Evolutionary conservation across 257 asterid species (phyloP), one percentile per base, ranked within the genome.

Genomic region (Echites panduratus): DNA sequence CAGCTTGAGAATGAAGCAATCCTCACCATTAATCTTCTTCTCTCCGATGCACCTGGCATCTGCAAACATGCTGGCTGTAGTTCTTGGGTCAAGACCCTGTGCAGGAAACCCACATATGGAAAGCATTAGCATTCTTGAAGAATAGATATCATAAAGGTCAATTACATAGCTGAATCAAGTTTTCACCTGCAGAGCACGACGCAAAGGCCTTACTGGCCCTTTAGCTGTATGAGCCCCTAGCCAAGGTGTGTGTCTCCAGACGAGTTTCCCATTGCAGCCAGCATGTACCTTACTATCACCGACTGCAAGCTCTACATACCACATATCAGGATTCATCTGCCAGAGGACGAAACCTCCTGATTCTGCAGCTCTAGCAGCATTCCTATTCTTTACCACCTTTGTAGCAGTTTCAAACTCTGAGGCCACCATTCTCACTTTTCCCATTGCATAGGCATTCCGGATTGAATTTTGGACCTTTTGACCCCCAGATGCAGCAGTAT

Each of bases 241-340:
- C 98, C 98, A 93, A 0, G 97, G 96, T 0, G 98, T 93, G 79
- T 93, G 98, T 76, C 97, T 80, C 98, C 98, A 93, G 0, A 93
- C 97, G 4, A 93, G 87, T 83, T 91, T 91, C 59, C 98, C 97
- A 47, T 93, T 93, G 78, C 98, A 93, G 44, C 98, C 97, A 0
- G 98, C 98, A 17, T 89, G 98, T 44, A 90, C 97, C 75, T 93
- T 93, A 85, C 97, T 90, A 35, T 97, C 97, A 27, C 96, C 98
- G 52, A 87, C 97, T 0, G 96, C 89, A 61, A 93, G 95, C 88
- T 93, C 98, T 8, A 91, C 96, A 75, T 89, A 91, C 98, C 97
- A 91, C 96, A 86, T 93, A 61, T 86, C 96, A 0, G 96, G 96
- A 76, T 81, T 84, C 98, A 93, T 93, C 78, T 90, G 98, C 98